Conservation (phyloP, 805 yeast genomes). For the Ogataea angusta region DNA sequence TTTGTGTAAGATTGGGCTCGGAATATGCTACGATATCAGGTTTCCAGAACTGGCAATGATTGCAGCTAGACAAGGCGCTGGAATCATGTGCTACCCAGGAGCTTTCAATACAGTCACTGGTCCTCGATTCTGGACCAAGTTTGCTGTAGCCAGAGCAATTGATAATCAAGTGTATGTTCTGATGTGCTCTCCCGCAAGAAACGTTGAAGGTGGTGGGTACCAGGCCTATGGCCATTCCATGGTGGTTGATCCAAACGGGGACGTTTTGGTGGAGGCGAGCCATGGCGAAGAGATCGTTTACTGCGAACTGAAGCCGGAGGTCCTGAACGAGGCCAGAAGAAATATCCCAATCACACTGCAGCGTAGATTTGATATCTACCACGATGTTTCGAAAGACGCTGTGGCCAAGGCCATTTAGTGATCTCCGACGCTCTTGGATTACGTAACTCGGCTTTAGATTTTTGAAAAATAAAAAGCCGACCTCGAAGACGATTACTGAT, state of each 20-base stretch:
- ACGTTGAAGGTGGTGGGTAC: slow-evolving; percentile 46
- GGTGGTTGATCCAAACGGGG: slow-evolving; percentile 62
- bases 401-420: slow-evolving; percentile 16
- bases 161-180: slow-evolving; percentile 73
- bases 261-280: slow-evolving; percentile 66
- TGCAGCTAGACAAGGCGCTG: slow-evolving; percentile 65
- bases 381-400: slow-evolving; percentile 37
- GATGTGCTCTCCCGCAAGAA: slow-evolving; percentile 87
- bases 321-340: slow-evolving; percentile 53
- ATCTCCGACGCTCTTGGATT: slow-evolving; percentile 1
- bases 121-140: slow-evolving; percentile 76
- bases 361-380: slow-evolving; percentile 66
- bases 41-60: slow-evolving; percentile 74
- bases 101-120: slow-evolving; percentile 86
- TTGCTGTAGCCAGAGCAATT: slow-evolving; percentile 70
- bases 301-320: slow-evolving; percentile 66
- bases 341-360: slow-evolving; percentile 70
- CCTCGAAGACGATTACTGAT: no score
- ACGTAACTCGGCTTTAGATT: neutral
- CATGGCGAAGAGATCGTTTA: slow-evolving; percentile 73
- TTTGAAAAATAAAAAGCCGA: neutral
- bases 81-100: slow-evolving; percentile 79
- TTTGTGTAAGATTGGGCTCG: slow-evolving; percentile 73
- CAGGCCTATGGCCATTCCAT: slow-evolving; percentile 68
- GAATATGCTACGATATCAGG: slow-evolving; percentile 80